A percentile compares a stretch with the other conserved stretches of the same genome.
These are phyloP conservation scores for Tuber umbilicatum DNA, from an alignment of 495 filamentous ascomycete species.

Conservation along the genomic window DNA sequence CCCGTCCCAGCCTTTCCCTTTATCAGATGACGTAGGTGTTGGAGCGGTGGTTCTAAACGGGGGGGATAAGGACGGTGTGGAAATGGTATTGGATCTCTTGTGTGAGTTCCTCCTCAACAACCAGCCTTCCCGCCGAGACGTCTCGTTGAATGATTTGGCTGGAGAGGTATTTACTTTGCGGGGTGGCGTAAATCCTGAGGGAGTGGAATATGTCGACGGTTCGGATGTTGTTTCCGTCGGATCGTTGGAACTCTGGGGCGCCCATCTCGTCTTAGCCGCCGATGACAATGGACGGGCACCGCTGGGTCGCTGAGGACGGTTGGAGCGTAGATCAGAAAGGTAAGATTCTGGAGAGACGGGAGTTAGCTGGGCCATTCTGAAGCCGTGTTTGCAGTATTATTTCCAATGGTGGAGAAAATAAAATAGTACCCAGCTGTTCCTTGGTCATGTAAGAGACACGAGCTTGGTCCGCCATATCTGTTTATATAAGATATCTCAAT, in stretches of 20 bases:
- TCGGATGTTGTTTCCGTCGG: constrained; percentile 43
- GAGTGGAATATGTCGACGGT: constrained; percentile 51
- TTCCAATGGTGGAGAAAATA: constrained; percentile 32
- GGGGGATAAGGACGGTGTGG: constrained; percentile 18
- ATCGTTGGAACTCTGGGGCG: constrained; percentile 22
- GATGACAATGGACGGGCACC: constrained; percentile 73
- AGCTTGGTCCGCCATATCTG: constrained; percentile 33
- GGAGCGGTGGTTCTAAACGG: constrained; percentile 14
- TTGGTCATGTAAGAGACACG: constrained; percentile 65
- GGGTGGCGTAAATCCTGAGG: constrained; percentile 46
- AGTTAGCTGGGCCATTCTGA: constrained; percentile 39
- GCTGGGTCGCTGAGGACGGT: constrained; percentile 65
- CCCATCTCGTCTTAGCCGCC: constrained; percentile 42
- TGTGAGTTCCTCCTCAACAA: constrained; percentile 37
- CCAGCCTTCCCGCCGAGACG: constrained; percentile 39
- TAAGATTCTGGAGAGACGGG: constrained; percentile 56
- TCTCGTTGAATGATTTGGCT: constrained; percentile 26
- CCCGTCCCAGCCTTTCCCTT: constrained; percentile 38
- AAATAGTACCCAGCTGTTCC: constrained; percentile 69
- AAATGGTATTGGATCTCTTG: constrained; percentile 36
- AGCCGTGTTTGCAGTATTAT: neutral
- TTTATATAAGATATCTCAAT: constrained; percentile 6
- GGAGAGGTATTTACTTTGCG: constrained; percentile 22
- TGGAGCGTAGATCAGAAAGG: constrained; percentile 71
- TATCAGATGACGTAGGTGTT: constrained; percentile 10